Evolutionary conservation across 176 grass and related monocot species (phyloP).

Genomic region (Poa pratensis): DNA sequence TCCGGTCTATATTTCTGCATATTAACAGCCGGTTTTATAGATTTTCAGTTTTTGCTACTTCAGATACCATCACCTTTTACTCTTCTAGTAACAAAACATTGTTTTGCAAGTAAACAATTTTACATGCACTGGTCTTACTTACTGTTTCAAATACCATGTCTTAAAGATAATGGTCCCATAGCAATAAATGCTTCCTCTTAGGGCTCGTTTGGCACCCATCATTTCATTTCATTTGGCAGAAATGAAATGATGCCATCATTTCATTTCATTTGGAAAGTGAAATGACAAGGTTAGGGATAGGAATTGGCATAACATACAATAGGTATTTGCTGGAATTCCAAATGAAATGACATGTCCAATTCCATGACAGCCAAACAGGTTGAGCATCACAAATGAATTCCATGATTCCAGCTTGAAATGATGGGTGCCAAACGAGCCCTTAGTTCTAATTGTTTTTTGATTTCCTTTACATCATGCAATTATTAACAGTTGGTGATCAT

Average conservation of each 20-base stretch:
- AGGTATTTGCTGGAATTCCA: no score
- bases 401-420: no score
- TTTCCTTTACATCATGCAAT: neutral
- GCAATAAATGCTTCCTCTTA: neutral
- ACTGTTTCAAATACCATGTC: conserved; percentile 5
- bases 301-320: no score
- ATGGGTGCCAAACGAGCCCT: no score
- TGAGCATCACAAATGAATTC: no score
- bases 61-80: conserved; percentile 31
- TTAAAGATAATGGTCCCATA: neutral
- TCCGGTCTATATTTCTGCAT: conserved; percentile 29
- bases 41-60: neutral
- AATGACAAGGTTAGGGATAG: no score
- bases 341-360: no score
- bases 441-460: neutral
- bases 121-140: conserved; percentile 21
- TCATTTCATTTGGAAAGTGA: no score
- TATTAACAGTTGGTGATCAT: neutral
- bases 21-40: neutral
- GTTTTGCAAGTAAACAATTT: conserved; percentile 10
- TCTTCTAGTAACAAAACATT: conserved; percentile 10
- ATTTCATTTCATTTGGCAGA: no score
- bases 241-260: no score
- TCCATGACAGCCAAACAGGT: no score
- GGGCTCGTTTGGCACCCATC: no score